These are phyloP conservation scores for Pseudisothecium myosuroides DNA, from an alignment of 225 moss, liverwort and hornwort species.

Conservation along the genomic window DNA sequence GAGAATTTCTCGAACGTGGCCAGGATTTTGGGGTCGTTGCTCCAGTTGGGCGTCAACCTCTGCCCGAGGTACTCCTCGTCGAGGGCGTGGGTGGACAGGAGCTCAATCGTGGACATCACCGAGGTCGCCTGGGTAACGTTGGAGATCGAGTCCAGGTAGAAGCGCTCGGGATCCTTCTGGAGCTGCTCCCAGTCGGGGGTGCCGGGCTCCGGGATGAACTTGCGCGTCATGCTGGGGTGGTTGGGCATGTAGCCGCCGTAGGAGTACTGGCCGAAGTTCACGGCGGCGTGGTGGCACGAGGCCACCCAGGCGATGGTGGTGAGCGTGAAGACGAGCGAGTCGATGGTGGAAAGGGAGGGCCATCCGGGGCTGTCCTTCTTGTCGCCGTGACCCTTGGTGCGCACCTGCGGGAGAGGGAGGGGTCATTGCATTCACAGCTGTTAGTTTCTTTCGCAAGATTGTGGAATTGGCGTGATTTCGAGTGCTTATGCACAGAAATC, in stretches of 20 bases:
- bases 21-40: slow-evolving; percentile 22
- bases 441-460: background rate
- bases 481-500: too few species aligned
- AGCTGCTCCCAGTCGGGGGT: slow-evolving; percentile 25
- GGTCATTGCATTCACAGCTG: background rate
- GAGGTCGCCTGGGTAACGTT: slow-evolving; percentile 5
- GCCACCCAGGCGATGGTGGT: slow-evolving; percentile 63
- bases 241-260: slow-evolving; percentile 53
- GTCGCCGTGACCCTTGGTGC: slow-evolving; percentile 43
- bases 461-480: background rate
- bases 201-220: slow-evolving; percentile 40
- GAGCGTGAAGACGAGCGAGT: slow-evolving; percentile 14
- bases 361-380: slow-evolving; percentile 46
- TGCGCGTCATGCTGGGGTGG: slow-evolving; percentile 32
- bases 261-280: slow-evolving; percentile 70
- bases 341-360: slow-evolving; percentile 31
- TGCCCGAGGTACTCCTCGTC: slow-evolving; percentile 70
- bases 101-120: slow-evolving; percentile 46
- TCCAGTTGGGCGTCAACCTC: slow-evolving; percentile 31
- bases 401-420: background rate
- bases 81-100: slow-evolving; percentile 48
- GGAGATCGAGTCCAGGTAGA: slow-evolving; percentile 28
- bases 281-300: slow-evolving; percentile 61
- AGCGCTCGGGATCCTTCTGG: slow-evolving; percentile 19
- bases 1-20: slow-evolving; percentile 15